Conservation (phyloP, 768 basidiomycete genomes). For the Amanita pseudoporphyria region DNA sequence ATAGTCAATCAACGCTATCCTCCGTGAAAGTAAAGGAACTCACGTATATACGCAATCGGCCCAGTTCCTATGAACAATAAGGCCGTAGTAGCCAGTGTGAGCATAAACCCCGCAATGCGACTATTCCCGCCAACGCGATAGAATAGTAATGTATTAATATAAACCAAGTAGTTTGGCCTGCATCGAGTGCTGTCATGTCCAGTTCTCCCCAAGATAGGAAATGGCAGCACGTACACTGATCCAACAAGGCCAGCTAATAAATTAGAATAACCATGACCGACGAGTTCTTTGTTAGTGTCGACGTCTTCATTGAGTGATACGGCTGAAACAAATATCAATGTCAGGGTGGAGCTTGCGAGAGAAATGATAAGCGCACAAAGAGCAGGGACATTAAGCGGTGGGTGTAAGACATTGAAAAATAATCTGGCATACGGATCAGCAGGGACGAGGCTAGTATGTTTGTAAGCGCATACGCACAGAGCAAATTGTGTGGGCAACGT, state of each 20-base stretch:
- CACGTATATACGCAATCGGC: slow-evolving; percentile 89
- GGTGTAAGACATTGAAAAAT: slow-evolving; percentile 80
- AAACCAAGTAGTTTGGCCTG: slow-evolving; percentile 80
- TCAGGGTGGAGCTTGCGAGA: background rate
- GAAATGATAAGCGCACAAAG: slow-evolving; percentile 38
- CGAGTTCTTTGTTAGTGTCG: slow-evolving; percentile 86
- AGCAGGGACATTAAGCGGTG: slow-evolving; percentile 85
- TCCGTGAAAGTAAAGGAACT: slow-evolving; percentile 19
- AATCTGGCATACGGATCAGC: slow-evolving; percentile 30
- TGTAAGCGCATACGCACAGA: slow-evolving; percentile 39
- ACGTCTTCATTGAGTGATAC: slow-evolving; percentile 85
- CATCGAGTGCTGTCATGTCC: background rate
- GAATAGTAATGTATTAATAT: slow-evolving; percentile 82
- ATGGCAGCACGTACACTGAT: slow-evolving; percentile 53
- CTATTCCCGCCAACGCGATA: slow-evolving; percentile 90
- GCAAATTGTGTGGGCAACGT: slow-evolving; percentile 95
- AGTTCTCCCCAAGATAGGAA: background rate
- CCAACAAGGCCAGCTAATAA: slow-evolving; percentile 71
- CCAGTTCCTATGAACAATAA: slow-evolving; percentile 78
- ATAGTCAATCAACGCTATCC: background rate
- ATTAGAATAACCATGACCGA: slow-evolving; percentile 91
- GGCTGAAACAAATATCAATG: slow-evolving; percentile 30
- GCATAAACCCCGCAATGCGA: slow-evolving; percentile 75
- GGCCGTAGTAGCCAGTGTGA: slow-evolving; percentile 62
- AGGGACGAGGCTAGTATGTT: background rate